phyloP scores from a whole-genome alignment of 345 rosid species.

The Rhodamnia argentea region DNA sequence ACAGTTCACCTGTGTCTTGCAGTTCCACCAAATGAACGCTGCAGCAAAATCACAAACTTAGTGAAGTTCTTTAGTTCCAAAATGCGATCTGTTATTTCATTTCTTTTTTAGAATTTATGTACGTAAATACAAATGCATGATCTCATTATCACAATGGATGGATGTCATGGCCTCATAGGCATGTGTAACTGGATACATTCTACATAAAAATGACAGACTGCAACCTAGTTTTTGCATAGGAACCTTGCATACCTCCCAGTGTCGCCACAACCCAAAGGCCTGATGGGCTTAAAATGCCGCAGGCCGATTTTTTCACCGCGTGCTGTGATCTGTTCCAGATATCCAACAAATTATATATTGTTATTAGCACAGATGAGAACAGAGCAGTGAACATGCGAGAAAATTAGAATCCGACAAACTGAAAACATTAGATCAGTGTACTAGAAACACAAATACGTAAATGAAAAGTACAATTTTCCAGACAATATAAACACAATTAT shows the following conservation, averaged over 20 bases:
- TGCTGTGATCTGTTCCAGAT: conserved; percentile 45
- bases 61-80: neutral
- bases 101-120: neutral
- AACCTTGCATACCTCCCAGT: conserved; percentile 69
- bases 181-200: neutral
- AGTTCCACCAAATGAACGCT: conserved; percentile 94
- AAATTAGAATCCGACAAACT: neutral
- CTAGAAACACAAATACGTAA: neutral
- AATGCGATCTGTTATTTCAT: neutral
- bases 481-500: neutral
- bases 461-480: neutral
- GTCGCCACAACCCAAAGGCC: conserved; percentile 94
- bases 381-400: neutral
- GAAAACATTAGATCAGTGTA: neutral
- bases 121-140: neutral
- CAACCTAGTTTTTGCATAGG: neutral
- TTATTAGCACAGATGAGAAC: neutral
- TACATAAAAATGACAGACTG: neutral
- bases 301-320: conserved; percentile 63
- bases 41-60: neutral
- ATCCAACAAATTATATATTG: neutral
- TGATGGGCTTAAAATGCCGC: conserved; percentile 86
- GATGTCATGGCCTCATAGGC: neutral
- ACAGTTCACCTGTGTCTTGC: conserved; percentile 57
- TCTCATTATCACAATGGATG: neutral